Evolutionary conservation across 108 stramenopile species (phyloP), one percentile per base, ranked within the genome.

Genomic region (Cyclotella atomus): DNA sequence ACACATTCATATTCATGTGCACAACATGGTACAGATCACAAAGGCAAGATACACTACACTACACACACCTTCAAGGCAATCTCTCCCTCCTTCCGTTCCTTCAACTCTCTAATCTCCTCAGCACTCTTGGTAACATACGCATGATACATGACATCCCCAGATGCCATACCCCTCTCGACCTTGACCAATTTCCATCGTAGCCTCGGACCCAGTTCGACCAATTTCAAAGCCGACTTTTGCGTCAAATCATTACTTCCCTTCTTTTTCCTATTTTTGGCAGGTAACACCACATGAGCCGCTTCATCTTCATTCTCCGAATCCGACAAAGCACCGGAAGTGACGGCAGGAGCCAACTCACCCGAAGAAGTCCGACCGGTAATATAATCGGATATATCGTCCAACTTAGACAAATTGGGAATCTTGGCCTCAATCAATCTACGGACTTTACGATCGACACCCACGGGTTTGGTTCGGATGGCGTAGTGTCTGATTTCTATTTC

Each of bases 91-190:
- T 86, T 85, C 30, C 80, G 82, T 27, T 78, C 75, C 73, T 89
- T 88, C 63, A 93, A 74, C 60, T 67, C 84, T 46, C 84, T 89
- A 20, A 84, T 79, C 47, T 95, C 92, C 46, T 88, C 81, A 0
- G 91, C 81, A 44, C 88, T 82, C 70, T 93, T 95, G 32, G 87
- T 62, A 1, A 92, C 79, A 62, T 92, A 92, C n/a, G 94, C 94
- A 84, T 99, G 97, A 79, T 95, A 99, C 86, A 99, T 93, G 36
- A 99, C 96, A 73, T 97, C 97, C 4, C 99, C 98, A 30, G 81
- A 85, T 19, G 85, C 91, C 57, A 99, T 65, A 20, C 97, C 98
- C 27, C 94, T 77, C 81, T 99, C 95, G 38, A 99, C 97, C 85
- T 99, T 99, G 78, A 88, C 71, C 23, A 99, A 84, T 74, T 95